These are phyloP conservation scores for Termitomyces titanicus DNA, from an alignment of 768 basidiomycete genomes.

Conservation along the genomic window DNA sequence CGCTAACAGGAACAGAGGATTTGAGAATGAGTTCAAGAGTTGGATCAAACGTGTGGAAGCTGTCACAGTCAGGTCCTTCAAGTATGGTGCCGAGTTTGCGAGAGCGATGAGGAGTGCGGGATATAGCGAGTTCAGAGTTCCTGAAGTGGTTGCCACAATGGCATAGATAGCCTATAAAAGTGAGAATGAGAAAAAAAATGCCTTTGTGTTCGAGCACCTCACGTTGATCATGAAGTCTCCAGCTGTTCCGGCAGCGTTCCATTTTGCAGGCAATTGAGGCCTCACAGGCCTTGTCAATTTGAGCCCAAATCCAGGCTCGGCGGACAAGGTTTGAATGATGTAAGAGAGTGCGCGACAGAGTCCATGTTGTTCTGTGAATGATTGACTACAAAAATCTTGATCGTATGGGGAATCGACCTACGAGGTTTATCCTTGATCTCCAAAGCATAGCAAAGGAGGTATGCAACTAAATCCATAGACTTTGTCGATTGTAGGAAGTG, in stretches of 20 bases:
- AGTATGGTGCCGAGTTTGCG: slow-evolving; percentile 84
- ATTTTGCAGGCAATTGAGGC: slow-evolving; percentile 71
- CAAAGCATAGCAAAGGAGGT: slow-evolving; percentile 76
- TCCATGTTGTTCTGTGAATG: slow-evolving; percentile 75
- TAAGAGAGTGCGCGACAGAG: slow-evolving; percentile 87
- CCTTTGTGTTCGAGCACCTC: slow-evolving; percentile 20
- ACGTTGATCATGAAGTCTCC: slow-evolving; percentile 90
- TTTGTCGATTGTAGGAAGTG: slow-evolving; percentile 79
- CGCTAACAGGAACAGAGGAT: slow-evolving; percentile 81
- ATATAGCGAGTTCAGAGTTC: slow-evolving; percentile 77
- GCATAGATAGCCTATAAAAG: slow-evolving; percentile 74
- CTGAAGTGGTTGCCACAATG: slow-evolving; percentile 86
- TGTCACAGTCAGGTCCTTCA: slow-evolving; percentile 75
- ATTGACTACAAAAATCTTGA: neutral
- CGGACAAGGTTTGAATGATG: slow-evolving; percentile 87
- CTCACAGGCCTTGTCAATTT: slow-evolving; percentile 64
- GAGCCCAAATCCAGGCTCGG: slow-evolving; percentile 75
- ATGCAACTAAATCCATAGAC: slow-evolving; percentile 71
- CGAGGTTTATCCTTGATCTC: slow-evolving; percentile 94
- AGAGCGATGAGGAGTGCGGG: slow-evolving; percentile 90
- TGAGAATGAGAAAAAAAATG: slow-evolving; percentile 1
- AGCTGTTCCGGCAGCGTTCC: slow-evolving; percentile 65
- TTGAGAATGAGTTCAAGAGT: slow-evolving; percentile 88
- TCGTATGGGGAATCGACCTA: slow-evolving; percentile 33
- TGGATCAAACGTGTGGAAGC: slow-evolving; percentile 84